Base-by-base conservation (phyloP, 2,329 filamentous ascomycete species). In the Teratosphaeria epicoccoides region DNA sequence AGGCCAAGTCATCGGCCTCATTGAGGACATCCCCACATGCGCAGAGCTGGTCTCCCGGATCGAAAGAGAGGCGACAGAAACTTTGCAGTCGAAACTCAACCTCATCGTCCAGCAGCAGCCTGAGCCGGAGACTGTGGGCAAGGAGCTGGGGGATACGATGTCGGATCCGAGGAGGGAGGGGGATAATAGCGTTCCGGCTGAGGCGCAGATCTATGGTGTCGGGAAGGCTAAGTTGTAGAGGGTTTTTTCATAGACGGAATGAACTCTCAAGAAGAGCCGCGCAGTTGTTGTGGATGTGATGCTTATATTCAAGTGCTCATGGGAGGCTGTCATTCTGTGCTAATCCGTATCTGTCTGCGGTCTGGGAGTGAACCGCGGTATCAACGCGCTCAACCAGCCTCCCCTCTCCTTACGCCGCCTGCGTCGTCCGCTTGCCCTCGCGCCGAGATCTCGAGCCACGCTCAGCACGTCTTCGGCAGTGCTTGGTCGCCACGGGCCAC, bases 1-100 rank as follows among this genome's bases (percentile, higher is more conserved):
- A 7, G 93, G 93, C 10, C 91, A 96, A 68, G 91, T 97, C 59
- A 95, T 98, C 47, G 74, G 74, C 7, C 63, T 77, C 12, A 77
- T 77, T 55, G 72, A 77, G 53, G 74, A 76, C 52, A 73, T 76
- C 28, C 74, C 74, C 1, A 74, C 72, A 1, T 76, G 74, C 58
- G 67, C 67, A 29, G 72, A 68, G 44, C 67, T 76, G 14, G 57
- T 76, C 4, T 63, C 56, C 28, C 66, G 74, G 17, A 76, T 76
- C 53, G 74, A 76, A 55, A 57, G 54, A 29, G 63, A 65, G 44
- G 63, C 63, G 3, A 58, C 59, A 6, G 62, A 65, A 6, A 64
- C 61, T 20, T 24, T 65, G 43, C 53, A 58, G 28, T 56, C 57
- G 49, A 63, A 67, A 4, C 64, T 66, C 48, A 65, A 62, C 14